Evolutionary conservation across 1,139 yeast genomes (phyloP), one percentile per base, ranked within the genome.

Genomic region (Kurtzmaniella natalensis): DNA sequence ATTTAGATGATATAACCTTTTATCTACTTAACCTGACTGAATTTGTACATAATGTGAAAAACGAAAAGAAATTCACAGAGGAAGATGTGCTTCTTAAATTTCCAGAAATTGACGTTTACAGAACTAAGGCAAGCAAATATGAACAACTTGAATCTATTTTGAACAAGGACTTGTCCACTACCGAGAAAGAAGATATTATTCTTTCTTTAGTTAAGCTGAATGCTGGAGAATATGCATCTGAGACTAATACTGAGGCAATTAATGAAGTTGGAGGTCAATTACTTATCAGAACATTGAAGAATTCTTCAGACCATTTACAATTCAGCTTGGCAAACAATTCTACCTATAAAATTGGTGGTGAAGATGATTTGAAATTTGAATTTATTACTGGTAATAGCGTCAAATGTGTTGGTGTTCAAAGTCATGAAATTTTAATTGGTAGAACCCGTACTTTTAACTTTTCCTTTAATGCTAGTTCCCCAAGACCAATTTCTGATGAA

Each of bases 361-460:
- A 65, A 3, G 26, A 23, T n/a, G 55, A 53, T 25, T 49, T 62
- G 25, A 47, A 44, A 18, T 55, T 58, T 37, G 44, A 44, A 28
- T 61, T 63, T 40, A 43, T 34, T 34, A 43, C 46, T 29, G 40
- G 36, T 2, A 35, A 36, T 7, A 33, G 40, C 14, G 37, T 38
- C 11, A 55, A 54, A 22, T 31, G 44, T 6, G 47, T 60, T 18
- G 28, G 42, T 14, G 58, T 61, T 18, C 59, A 48, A 33, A 53
- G 53, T 37, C 52, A 48, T 32, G 46, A 50, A 13, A 51, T 64
- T 31, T 52, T 45, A 32, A 53, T 59, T 6, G 54, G 54, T 7
- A 61, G 57, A 42, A 51, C 53, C 25, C 58, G 58, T 35, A 55
- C 51, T 35, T 61, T 54, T 39, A 59, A 59, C 36, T 50, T 61